phyloP scores from a whole-genome alignment of 306 rosid species.

The Vicia sativa region DNA sequence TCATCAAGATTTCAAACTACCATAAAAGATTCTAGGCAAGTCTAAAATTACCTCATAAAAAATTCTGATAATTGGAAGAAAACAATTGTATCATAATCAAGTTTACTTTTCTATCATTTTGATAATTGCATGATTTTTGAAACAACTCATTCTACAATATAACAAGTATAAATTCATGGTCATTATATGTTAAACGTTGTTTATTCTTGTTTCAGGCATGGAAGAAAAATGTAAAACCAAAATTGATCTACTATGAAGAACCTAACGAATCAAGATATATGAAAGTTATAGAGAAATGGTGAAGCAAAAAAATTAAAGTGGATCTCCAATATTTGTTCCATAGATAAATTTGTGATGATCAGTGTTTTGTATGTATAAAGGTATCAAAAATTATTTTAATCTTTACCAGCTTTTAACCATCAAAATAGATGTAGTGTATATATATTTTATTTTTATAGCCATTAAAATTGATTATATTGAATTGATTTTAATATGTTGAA shows the following conservation, averaged over 20 bases:
- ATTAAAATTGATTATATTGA: too few relatives aligned
- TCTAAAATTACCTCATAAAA: too few relatives aligned
- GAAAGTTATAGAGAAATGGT: background rate
- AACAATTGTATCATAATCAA: background rate
- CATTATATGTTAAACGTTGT: conserved; percentile 22
- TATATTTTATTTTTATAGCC: too few relatives aligned
- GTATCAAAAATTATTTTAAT: background rate
- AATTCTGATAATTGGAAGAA: background rate
- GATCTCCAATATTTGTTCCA: background rate
- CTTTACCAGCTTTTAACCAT: background rate
- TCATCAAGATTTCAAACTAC: conserved; percentile 44
- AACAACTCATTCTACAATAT: background rate
- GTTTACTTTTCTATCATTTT: background rate
- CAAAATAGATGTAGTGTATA: too few relatives aligned
- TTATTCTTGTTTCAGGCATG: conserved; percentile 47
- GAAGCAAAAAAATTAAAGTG: background rate
- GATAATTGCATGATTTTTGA: background rate
- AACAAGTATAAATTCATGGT: background rate
- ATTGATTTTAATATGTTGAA: too few relatives aligned
- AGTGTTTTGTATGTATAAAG: background rate
- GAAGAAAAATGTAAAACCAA: conserved; percentile 43
- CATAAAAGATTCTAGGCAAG: conserved; percentile 54
- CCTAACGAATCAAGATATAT: background rate
- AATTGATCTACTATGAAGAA: background rate
- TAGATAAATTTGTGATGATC: background rate